phyloP scores from a whole-genome alignment of 768 basidiomycete genomes.

The Hirschioporus abietinus region DNA sequence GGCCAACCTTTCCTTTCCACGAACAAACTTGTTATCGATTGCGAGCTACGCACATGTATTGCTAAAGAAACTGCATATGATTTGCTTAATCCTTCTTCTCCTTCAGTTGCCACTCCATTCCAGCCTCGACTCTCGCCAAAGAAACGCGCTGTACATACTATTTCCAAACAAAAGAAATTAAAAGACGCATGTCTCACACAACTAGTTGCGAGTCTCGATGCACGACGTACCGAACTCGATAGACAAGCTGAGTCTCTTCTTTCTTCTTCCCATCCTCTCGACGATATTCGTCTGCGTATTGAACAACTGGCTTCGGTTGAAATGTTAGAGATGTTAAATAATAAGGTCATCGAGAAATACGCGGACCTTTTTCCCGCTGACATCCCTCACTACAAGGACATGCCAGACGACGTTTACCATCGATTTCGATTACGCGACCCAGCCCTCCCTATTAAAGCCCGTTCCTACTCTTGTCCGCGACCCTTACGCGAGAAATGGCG shows the following conservation, averaged over 20 bases:
- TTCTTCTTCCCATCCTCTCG: too few species aligned
- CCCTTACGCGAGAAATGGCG: conserved; percentile 31
- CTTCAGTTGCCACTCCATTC: too few species aligned
- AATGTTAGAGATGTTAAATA: conserved; percentile 1
- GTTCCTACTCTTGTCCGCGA: conserved; percentile 27
- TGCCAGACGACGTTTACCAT: too few species aligned
- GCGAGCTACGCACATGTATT: conserved; percentile 7
- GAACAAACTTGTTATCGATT: conserved; percentile 32
- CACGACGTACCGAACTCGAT: neutral
- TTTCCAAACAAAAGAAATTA: too few species aligned
- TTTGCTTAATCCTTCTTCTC: conserved; percentile 9
- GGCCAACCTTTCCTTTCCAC: conserved; percentile 28
- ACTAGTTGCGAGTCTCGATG: neutral
- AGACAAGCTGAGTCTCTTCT: too few species aligned
- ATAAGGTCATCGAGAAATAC: conserved; percentile 11
- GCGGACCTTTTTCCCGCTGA: conserved; percentile 4
- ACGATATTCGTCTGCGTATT: conserved; percentile 12
- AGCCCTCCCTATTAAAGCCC: conserved; percentile 16
- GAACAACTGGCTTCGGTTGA: conserved; percentile 9
- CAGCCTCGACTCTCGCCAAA: too few species aligned
- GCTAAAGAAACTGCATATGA: conserved; percentile 10
- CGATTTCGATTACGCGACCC: conserved; percentile 25
- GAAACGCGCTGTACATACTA: too few species aligned
- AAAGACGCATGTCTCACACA: neutral
- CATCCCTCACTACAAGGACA: conserved; percentile 20